Conservation (phyloP, 495 filamentous ascomycete species). For the Aspergillus mulundensis region DNA sequence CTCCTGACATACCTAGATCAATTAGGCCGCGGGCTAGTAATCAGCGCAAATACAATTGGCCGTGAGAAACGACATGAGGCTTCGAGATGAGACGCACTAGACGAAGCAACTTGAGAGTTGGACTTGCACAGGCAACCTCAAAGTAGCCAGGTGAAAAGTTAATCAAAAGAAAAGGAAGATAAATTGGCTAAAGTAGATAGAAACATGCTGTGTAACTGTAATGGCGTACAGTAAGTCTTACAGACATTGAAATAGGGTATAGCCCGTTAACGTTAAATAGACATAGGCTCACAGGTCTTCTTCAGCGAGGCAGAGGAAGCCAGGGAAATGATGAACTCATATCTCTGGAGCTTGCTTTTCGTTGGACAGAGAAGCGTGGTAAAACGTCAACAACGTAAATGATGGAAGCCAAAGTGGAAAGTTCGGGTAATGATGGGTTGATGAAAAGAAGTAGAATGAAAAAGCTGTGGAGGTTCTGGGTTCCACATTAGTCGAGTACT, state of each 20-base stretch:
- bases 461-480: not conserved
- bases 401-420: not conserved
- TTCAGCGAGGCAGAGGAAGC: not conserved
- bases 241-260: slow-evolving; percentile 1
- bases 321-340: not conserved
- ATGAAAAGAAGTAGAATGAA: not conserved
- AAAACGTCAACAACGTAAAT: not conserved
- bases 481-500: not conserved
- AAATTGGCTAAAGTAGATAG: not conserved
- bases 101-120: too few species aligned
- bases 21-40: too few species aligned
- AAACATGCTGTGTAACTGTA: not conserved
- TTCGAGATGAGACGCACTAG: too few species aligned
- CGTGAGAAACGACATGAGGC: too few species aligned
- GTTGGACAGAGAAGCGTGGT: slow-evolving; percentile 4
- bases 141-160: not conserved
- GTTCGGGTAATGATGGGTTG: not conserved
- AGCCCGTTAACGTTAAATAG: slow-evolving; percentile 3
- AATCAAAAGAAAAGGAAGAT: not conserved
- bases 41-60: too few species aligned
- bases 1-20: too few species aligned
- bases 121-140: not conserved
- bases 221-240: not conserved
- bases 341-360: not conserved
- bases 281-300: slow-evolving; percentile 1